Evolutionary conservation across 768 basidiomycete species (phyloP), one percentile per base, ranked within the genome.

Genomic region (Asterophora lycoperdoides): DNA sequence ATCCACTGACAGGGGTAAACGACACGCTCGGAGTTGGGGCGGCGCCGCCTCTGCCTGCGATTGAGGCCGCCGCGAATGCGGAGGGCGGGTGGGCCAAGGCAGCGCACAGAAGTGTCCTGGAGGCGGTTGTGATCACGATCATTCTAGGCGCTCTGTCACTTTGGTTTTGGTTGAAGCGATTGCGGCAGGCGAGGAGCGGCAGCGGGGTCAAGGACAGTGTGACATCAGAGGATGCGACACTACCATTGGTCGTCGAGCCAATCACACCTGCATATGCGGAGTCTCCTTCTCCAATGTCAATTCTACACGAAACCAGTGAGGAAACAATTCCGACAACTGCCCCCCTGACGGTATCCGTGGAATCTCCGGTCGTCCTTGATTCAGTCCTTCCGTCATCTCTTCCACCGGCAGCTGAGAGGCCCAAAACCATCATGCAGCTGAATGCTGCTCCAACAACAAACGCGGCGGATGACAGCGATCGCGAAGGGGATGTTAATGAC

Each of bases 381-480:
- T 14, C 45, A 17, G 19, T 42, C 19, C 45, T 37, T 26, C 46
- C 45, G 23, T 49, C 34, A 35, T 18, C 18, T 8, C 33, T 0
- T 13, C 30, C 38, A 13, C 9, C 37, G 11, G 10, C 26, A 15
- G 5, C 38, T 6, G 41, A 48, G 5, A 42, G 29, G 2, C 5
- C 41, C n/a, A 49, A 40, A 41, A 13, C 39, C 28, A 32, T 2
- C 14, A 8, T 20, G 7, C 35, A 48, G 26, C 8, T 32, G 8
- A 56, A 54, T 37, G 53, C 47, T 10, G 36, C 47, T n/a, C n/a
- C 43, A 15, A 30, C 19, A 28, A 41, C 36, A 14, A 73, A 53
- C 34, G 81, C 75, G 42, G 72, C 64, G 2, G 84, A 81, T n/a
- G 83, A 80, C 9, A 79, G 79, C 32, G 81, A 81, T 48, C 81